phyloP scores from a whole-genome alignment of 2,329 filamentous ascomycete species.

The Colletotrichum sp. region DNA sequence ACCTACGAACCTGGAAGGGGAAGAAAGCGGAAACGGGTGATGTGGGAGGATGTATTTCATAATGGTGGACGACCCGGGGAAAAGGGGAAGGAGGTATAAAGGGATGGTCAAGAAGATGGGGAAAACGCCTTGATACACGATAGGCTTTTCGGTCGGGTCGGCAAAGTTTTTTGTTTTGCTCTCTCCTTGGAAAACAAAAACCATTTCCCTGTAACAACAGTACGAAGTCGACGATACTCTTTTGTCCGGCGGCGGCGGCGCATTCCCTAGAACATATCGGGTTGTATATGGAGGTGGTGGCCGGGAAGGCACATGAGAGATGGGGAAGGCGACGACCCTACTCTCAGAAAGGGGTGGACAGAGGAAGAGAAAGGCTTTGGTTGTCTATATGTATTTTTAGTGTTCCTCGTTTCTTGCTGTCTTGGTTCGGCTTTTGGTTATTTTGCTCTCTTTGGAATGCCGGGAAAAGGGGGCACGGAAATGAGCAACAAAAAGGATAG shows the following conservation, averaged over 20 bases:
- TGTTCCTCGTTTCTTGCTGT: background rate
- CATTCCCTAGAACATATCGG: background rate
- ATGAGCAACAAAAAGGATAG: background rate
- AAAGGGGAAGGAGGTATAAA: background rate
- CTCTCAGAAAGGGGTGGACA: background rate
- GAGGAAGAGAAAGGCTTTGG: background rate
- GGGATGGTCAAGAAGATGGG: background rate
- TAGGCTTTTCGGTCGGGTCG: background rate
- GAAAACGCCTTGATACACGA: background rate
- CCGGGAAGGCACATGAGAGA: background rate
- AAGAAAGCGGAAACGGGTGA: background rate
- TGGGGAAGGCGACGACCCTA: background rate
- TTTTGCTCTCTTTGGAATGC: background rate
- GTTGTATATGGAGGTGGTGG: background rate
- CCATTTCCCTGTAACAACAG: constrained; percentile 14
- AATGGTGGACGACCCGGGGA: background rate
- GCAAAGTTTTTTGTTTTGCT: background rate
- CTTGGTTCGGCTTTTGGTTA: background rate
- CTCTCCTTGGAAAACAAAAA: background rate
- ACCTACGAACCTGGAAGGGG: constrained; percentile 1
- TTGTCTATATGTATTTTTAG: constrained; percentile 22
- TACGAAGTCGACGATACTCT: constrained; percentile 14
- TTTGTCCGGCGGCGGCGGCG: constrained; percentile 3
- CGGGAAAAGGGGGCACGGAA: background rate
- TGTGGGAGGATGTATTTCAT: background rate